phyloP scores from a whole-genome alignment of 352 stramenopile genomes.

The Globisporangium paroecandrum region DNA sequence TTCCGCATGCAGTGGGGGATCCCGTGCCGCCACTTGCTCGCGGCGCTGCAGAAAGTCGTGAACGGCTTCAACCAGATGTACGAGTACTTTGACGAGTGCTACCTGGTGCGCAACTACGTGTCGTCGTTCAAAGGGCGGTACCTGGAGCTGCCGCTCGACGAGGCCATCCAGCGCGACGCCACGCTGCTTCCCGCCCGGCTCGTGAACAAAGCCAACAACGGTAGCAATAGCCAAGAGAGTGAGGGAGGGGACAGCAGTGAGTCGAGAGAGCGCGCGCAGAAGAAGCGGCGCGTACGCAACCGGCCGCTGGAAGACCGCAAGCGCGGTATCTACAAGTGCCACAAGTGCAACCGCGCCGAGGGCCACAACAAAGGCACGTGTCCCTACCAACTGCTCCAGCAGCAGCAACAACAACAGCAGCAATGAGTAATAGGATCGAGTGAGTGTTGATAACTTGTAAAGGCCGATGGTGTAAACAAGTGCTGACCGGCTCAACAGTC shows the following conservation, averaged over 20 bases:
- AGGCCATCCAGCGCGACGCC: constrained; percentile 26
- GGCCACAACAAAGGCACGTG: constrained; percentile 55
- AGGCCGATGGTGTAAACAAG: background rate
- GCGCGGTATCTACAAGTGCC: constrained; percentile 50
- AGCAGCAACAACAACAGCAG: background rate
- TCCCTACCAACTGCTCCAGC: constrained; percentile 24
- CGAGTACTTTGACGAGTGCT: constrained; percentile 53
- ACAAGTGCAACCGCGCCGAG: constrained; percentile 41
- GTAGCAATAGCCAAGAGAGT: background rate
- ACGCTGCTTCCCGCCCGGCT: constrained; percentile 29
- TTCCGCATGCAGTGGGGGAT: constrained; percentile 37
- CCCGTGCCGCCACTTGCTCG: constrained; percentile 42
- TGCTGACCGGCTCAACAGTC: background rate
- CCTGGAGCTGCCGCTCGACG: constrained; percentile 43
- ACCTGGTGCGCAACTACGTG: constrained; percentile 40
- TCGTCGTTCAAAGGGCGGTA: constrained; percentile 35
- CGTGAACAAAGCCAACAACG: constrained; percentile 15
- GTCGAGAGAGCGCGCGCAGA: constrained; percentile 11
- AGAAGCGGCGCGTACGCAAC: constrained; percentile 33
- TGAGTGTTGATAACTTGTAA: background rate
- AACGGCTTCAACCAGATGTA: constrained; percentile 26
- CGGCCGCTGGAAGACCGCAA: constrained; percentile 34
- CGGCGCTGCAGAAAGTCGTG: constrained; percentile 34
- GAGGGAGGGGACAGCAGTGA: background rate
- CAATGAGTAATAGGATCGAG: background rate